phyloP scores from a whole-genome alignment of 2,329 filamentous ascomycete genomes.

The Dothiorella sarmentorum region DNA sequence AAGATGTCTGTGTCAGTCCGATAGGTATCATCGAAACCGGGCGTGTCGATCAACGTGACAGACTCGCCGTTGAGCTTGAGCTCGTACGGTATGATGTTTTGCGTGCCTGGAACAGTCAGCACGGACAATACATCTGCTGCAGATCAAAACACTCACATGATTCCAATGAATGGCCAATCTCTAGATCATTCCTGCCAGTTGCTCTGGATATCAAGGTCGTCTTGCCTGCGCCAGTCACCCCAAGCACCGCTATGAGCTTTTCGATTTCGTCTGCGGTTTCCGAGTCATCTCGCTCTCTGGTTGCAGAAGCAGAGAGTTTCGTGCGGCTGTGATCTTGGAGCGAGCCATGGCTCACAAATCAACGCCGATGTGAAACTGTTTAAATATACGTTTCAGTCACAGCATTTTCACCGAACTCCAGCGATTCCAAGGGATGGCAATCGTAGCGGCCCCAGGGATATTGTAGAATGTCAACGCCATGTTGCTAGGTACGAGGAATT shows the following conservation, averaged over 20 bases:
- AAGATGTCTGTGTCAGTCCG: background rate
- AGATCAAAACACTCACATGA: background rate
- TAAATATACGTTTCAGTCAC: no score
- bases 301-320: background rate
- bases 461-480: no score
- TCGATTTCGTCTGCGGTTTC: slow-evolving; percentile 23
- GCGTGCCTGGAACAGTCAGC: background rate
- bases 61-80: background rate
- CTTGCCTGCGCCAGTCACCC: background rate
- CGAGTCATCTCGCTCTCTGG: background rate
- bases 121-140: background rate
- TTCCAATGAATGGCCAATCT: background rate
- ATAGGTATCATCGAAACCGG: background rate
- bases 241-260: background rate
- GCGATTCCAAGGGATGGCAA: no score
- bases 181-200: background rate
- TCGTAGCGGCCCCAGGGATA: no score
- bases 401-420: no score
- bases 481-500: no score
- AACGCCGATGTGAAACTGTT: background rate
- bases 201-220: background rate
- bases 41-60: background rate
- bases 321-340: no score
- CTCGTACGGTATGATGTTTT: background rate
- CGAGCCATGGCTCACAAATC: no score